Evolutionary conservation across 2,329 filamentous ascomycete species (phyloP), one percentile per base, ranked within the genome.

Genomic region (Pseudophaeomoniella oleicola): DNA sequence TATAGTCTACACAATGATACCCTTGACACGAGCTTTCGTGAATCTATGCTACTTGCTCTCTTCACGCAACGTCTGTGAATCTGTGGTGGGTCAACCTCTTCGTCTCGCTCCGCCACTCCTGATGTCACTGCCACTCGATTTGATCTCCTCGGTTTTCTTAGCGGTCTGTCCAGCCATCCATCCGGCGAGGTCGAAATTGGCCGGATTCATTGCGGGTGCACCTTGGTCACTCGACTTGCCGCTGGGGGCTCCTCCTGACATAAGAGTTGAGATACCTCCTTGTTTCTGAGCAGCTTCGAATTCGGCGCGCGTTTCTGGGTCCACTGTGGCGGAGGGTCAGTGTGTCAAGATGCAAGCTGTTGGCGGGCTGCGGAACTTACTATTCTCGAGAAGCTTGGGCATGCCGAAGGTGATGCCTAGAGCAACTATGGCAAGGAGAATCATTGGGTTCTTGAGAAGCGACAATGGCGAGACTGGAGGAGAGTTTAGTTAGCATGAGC

Each of bases 391-490:
- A 38, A 98, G 59, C 59, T 94, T 90, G 11, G 90, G 90, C 81
- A 96, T 84, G 46, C 87, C 87, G 50, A 96, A 71, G 44, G 94
- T 86, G 46, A 94, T 66, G 4, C 64, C 78, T 65, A 94, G 75
- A 42, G 79, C 85, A 29, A 90, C 76, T 19, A 93, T 60, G 3
- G 81, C 86, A 66, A 98, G 80, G 42, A 98, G 70, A 44, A 96
- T 94, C 86, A 96, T 96, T 3, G 90, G 90, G 54, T 84, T 94
- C 66, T 90, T 90, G 50, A 94, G 67, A 38, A 94, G 77, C 40
- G 72, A 74, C 39, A 94, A 52, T n/a, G 87, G 69, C 13, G 78
- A 84, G 62, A 88, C 81, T 85, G n/a, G n/a, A n/a, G n/a, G n/a
- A 45, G 32, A 13, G 30, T 31, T 4, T 36, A 34, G 11, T 38